These are phyloP conservation scores for Rostrohypoxylon terebratum DNA, from an alignment of 495 filamentous ascomycete genomes.

Conservation along the genomic window DNA sequence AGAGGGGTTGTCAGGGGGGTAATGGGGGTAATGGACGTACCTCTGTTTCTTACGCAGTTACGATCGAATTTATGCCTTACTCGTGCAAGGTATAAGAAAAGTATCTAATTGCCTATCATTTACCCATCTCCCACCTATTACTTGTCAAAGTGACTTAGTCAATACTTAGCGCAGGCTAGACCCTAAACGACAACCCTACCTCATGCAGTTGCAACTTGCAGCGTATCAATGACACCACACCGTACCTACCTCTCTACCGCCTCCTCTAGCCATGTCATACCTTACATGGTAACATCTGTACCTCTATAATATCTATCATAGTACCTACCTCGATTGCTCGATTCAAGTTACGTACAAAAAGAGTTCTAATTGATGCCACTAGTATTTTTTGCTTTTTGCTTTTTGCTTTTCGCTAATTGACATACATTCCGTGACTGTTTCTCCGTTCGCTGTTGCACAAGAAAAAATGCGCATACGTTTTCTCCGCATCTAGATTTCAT, in stretches of 20 bases:
- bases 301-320: too few species aligned
- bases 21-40: not conserved
- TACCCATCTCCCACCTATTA: not conserved
- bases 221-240: conserved; percentile 31
- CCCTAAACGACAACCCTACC: conserved; percentile 13
- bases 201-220: conserved; percentile 28
- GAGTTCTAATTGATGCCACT: not conserved
- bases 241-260: conserved; percentile 19
- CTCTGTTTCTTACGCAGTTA: conserved; percentile 21
- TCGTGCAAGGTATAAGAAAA: conserved; percentile 34
- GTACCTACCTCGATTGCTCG: not conserved
- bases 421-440: not conserved
- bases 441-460: not conserved
- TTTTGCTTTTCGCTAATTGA: not conserved
- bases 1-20: conserved; percentile 32
- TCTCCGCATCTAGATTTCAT: not conserved
- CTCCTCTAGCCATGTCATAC: not conserved
- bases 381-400: not conserved
- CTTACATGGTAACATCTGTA: not conserved
- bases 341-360: not conserved
- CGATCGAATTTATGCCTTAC: conserved; percentile 32
- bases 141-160: conserved; percentile 9
- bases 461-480: not conserved
- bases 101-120: conserved; percentile 17
- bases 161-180: conserved; percentile 13